Evolutionary conservation across 495 filamentous ascomycete species (phyloP).

Genomic region (Penicillium fimorum): DNA sequence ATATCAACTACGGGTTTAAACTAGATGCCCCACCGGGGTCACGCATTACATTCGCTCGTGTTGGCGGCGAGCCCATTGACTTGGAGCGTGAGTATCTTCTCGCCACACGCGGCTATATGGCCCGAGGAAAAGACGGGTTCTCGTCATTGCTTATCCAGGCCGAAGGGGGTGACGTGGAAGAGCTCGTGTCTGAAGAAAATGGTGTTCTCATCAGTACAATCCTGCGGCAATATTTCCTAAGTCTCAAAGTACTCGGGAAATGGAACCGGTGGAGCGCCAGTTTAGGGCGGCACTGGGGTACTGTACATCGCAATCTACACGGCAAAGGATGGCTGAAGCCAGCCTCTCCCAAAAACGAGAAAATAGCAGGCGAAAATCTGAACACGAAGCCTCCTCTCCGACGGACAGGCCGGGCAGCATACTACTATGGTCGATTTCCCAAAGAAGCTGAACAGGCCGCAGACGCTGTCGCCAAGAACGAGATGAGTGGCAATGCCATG

Average conservation of each 20-base stretch:
- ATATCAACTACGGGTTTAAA: conserved; percentile 71
- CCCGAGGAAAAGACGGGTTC: conserved; percentile 82
- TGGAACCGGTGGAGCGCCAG: conserved; percentile 66
- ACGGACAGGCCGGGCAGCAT: conserved; percentile 26
- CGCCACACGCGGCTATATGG: conserved; percentile 82
- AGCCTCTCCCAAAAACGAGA: conserved; percentile 30
- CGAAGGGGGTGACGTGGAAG: conserved; percentile 70
- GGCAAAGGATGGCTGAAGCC: conserved; percentile 39
- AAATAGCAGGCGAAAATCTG: conserved; percentile 21
- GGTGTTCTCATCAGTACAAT: conserved; percentile 81
- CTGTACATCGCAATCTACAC: conserved; percentile 56
- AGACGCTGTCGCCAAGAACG: conserved; percentile 24
- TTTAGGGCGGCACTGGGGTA: conserved; percentile 60
- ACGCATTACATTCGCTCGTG: conserved; percentile 59
- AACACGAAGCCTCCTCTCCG: conserved; percentile 23
- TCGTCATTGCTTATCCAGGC: conserved; percentile 63
- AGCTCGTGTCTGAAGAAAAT: conserved; percentile 79
- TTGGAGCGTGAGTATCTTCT: conserved; percentile 60
- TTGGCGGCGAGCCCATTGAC: conserved; percentile 60
- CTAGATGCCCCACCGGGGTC: conserved; percentile 54
- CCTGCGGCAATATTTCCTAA: conserved; percentile 85
- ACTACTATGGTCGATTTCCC: conserved; percentile 47
- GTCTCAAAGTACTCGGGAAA: conserved; percentile 69
- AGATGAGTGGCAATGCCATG: conserved; percentile 35
- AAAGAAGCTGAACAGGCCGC: conserved; percentile 37